phyloP scores from a whole-genome alignment of 768 basidiomycete species.

The Tylopilus vinaceipallidus region DNA sequence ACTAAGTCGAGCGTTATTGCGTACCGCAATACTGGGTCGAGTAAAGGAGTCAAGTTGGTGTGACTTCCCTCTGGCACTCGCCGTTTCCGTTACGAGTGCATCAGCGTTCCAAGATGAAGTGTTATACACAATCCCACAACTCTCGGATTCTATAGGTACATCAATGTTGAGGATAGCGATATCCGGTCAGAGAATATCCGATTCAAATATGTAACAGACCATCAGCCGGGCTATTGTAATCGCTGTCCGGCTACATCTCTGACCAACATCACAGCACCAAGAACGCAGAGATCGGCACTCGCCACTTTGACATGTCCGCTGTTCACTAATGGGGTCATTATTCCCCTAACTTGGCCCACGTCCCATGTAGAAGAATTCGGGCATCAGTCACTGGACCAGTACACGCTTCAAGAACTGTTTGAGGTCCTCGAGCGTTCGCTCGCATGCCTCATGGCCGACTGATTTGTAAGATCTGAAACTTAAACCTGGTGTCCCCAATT shows the following conservation, averaged over 20 bases:
- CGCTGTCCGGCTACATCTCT: too few species aligned
- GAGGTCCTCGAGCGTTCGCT: constrained; percentile 68
- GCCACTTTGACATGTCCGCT: not conserved
- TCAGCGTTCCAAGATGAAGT: not conserved
- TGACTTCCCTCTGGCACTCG: not conserved
- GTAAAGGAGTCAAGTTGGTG: not conserved
- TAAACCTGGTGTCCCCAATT: constrained; percentile 44
- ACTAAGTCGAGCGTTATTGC: not conserved
- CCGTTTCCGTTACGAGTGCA: not conserved
- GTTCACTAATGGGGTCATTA: not conserved
- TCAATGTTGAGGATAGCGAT: not conserved
- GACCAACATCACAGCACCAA: constrained; percentile 1
- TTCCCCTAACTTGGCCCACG: not conserved
- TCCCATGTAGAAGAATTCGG: not conserved
- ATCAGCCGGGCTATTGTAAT: not conserved
- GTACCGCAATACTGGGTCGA: not conserved
- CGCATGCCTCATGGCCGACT: constrained; percentile 63
- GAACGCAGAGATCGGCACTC: not conserved
- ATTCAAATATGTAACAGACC: not conserved
- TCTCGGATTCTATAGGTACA: not conserved
- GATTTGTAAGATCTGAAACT: constrained; percentile 66
- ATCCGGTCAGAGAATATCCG: not conserved
- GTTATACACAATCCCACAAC: too few species aligned
- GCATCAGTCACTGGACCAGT: constrained; percentile 35
- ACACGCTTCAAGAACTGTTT: constrained; percentile 66